Percentiles rank a stretch among this genome's conserved stretches.
phyloP scores from a whole-genome alignment of 1,284 basidiomycete species.

The Tetrapyrgos nigripes region DNA sequence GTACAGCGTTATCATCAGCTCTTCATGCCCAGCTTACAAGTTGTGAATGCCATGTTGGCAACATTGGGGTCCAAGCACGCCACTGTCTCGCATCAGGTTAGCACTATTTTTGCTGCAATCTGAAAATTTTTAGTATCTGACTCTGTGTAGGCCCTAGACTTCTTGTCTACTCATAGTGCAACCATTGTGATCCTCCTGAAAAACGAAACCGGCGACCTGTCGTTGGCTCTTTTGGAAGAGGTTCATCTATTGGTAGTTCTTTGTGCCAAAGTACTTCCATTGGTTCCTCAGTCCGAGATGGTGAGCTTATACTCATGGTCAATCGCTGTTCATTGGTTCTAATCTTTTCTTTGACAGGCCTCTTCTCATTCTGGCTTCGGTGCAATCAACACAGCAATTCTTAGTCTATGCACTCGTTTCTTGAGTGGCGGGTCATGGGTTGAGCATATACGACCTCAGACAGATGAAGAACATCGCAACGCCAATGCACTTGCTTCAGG shows the following conservation, averaged over 20 bases:
- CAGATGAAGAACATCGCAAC: constrained; percentile 71
- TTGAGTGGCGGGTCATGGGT: constrained; percentile 72
- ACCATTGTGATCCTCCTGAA: constrained; percentile 83
- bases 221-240: constrained; percentile 75
- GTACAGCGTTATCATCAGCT: constrained; percentile 90
- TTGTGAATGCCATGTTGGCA: constrained; percentile 74
- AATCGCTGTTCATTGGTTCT: constrained; percentile 3
- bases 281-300: constrained; percentile 78
- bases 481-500: constrained; percentile 61
- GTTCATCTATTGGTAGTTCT: constrained; percentile 79
- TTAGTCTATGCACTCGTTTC: constrained; percentile 78
- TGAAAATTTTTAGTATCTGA: neutral
- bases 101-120: constrained; percentile 12
- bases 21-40: constrained; percentile 84
- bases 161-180: constrained; percentile 80
- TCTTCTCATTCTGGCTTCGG: constrained; percentile 80
- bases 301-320: constrained; percentile 48
- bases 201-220: constrained; percentile 69
- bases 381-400: constrained; percentile 81
- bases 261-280: constrained; percentile 68
- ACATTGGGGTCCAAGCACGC: constrained; percentile 71
- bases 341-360: constrained; percentile 41
- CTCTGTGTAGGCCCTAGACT: constrained; percentile 68
- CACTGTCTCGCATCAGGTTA: constrained; percentile 71
- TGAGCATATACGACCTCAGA: constrained; percentile 67